Percentiles rank a stretch among this genome's conserved stretches.
phyloP scores from a whole-genome alignment of 2,329 filamentous ascomycete species.

The Apiospora malaysiana region DNA sequence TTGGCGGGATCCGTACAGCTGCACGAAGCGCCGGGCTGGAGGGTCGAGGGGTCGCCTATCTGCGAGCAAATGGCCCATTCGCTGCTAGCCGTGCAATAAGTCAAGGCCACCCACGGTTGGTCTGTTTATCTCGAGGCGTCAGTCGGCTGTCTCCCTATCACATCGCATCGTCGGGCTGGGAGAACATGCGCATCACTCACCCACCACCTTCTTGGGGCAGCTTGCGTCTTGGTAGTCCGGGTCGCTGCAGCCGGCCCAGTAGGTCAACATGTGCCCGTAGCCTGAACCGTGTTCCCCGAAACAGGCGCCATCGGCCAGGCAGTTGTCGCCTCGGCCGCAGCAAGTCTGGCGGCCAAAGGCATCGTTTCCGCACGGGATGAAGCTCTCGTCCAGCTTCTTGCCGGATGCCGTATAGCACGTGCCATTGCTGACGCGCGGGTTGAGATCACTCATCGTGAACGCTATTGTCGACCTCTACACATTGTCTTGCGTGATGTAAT shows the following conservation, averaged over 20 bases:
- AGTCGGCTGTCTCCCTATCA: not conserved
- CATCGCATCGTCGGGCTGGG: not conserved
- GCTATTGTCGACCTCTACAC: not conserved
- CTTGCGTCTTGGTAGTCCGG: conserved; percentile 25
- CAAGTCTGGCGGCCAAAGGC: conserved; percentile 29
- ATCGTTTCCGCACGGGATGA: conserved; percentile 31
- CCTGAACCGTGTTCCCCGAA: conserved; percentile 26
- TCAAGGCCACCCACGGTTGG: conserved; percentile 29
- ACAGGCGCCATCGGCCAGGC: conserved; percentile 27
- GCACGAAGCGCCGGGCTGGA: conserved; percentile 31
- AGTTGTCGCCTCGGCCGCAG: conserved; percentile 28
- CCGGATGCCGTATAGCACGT: conserved; percentile 29
- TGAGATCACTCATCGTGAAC: conserved; percentile 20
- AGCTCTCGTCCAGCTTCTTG: conserved; percentile 25
- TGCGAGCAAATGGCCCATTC: conserved; percentile 32
- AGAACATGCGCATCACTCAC: conserved; percentile 23
- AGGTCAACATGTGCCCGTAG: conserved; percentile 27
- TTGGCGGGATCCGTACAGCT: conserved; percentile 29
- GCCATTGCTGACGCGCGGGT: conserved; percentile 28
- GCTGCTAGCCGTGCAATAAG: conserved; percentile 26
- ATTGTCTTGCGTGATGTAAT: not conserved
- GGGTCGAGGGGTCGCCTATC: conserved; percentile 27
- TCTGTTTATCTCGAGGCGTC: conserved; percentile 17
- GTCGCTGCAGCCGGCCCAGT: conserved; percentile 29
- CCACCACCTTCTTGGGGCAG: conserved; percentile 26